Evolutionary conservation across 768 basidiomycete species (phyloP), one percentile per base, ranked within the genome.

Genomic region (Russula virescens): DNA sequence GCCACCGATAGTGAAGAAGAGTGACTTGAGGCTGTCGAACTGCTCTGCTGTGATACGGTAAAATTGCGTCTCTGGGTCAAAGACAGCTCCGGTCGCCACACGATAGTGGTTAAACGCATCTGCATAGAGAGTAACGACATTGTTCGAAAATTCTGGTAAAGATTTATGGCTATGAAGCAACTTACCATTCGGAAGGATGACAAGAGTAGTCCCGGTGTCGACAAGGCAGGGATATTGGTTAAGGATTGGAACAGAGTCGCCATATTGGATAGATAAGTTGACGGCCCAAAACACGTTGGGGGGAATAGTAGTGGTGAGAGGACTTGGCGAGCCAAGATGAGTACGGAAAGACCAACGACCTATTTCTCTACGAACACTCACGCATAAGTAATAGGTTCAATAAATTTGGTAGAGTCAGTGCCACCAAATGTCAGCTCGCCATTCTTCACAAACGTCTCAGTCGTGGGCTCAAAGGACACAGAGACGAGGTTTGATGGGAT

Each of bases 281-380:
- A 73, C 68, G 2, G 74, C 75, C 56, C 73, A 73, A 62, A 60
- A 75, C 1, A 35, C 6, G 28, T 35, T 68, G 3, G 71, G 68
- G 2, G 71, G 71, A 0, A 11, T 34, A 0, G 64, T 68, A 1
- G 31, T 55, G 13, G 75, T 75, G 40, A 73, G 31, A 31, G 31
- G 31, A 8, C 31, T 31, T 3, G 31, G 62, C 5, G 70, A 71
- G 65, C 71, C 67, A 19, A 8, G 59, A 35, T 54, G 3, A 71
- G 72, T 0, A 66, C 71, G 63, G 65, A 53, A 38, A 21, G 21
- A 47, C 34, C 35, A 8, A 16, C 19, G 23, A 9, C 23, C 9
- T 16, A 14, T 25, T 11, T n/a, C 5, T 31, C 1, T 2, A 6
- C 21, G 7, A 5, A 34, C 16, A 40, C 57, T 26, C 42, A 58